A percentile compares a stretch with the other conserved stretches of the same genome.
Evolutionary conservation across 2,329 filamentous ascomycete genomes (phyloP).

Genomic region (Xylaria multiplex): DNA sequence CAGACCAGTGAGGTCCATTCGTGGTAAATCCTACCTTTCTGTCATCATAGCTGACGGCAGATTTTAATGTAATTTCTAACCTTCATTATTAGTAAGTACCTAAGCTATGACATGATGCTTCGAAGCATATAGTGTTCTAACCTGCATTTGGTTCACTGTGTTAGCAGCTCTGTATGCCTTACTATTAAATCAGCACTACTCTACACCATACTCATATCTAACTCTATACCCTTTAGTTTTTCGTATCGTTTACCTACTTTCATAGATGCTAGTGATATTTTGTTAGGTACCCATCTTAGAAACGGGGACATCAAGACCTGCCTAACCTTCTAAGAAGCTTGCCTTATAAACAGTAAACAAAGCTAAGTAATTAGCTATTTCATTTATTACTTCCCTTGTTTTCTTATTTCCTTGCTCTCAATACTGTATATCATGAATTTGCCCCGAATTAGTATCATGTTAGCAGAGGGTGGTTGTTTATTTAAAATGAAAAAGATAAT

Average conservation of each 20-base stretch:
- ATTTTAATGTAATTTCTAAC: constrained; percentile 18
- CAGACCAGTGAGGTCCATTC: neutral
- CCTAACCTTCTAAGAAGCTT: neutral
- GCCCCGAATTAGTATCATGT: too few relatives aligned
- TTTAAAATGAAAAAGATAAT: too few relatives aligned
- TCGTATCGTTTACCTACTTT: neutral
- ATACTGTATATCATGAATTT: too few relatives aligned
- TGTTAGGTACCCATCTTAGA: neutral
- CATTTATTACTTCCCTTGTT: too few relatives aligned
- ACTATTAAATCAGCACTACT: neutral
- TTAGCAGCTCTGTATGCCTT: neutral
- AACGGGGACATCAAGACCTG: too few relatives aligned
- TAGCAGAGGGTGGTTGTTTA: too few relatives aligned
- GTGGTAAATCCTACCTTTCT: neutral
- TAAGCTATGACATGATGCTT: neutral
- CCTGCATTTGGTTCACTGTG: neutral
- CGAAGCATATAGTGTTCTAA: neutral
- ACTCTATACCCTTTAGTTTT: neutral
- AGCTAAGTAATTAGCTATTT: too few relatives aligned
- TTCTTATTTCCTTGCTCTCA: too few relatives aligned
- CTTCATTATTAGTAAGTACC: neutral
- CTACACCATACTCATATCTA: neutral
- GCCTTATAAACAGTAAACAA: too few relatives aligned
- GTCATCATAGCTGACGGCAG: constrained; percentile 28
- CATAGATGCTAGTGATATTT: neutral